Evolutionary conservation across 306 rosid species (phyloP), one percentile per base, ranked within the genome.

Genomic region (Vigna mungo): DNA sequence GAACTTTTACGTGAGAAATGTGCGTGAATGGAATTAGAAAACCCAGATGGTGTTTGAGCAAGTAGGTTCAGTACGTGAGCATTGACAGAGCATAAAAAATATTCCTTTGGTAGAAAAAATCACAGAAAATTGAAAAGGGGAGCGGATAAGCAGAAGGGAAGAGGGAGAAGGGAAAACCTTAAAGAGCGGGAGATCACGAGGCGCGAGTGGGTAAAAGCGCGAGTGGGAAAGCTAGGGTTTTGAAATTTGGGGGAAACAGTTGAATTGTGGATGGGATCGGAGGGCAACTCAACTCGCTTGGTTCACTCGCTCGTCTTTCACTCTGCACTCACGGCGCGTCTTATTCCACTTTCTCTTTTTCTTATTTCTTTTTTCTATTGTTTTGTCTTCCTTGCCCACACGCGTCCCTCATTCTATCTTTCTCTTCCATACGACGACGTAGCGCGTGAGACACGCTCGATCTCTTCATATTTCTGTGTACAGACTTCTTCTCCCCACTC

Each of bases 211-310:
- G 85, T 47, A 44, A n/a, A 65, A 62, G 17, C 83, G 88, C 88
- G 85, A 85, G 85, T 85, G 88, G 85, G 85, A 54, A 55, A 75
- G 79, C 68, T 82, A 80, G 86, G 89, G 84, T 82, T 82, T 82
- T 69, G 66, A 52, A 84, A 80, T 6, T 79, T 84, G 74, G 80
- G 82, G 82, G 36, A 78, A 74, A 75, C 27, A 69, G 37, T 77
- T 47, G 78, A 79, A 71, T 79, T 76, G 32, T 82, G 84, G 74
- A 64, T 70, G 74, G 53, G 76, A 78, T 77, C 89, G 86, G 78
- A 80, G 84, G 60, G 46, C 41, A 76, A 85, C 76, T 67, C 80
- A 69, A 86, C 89, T 82, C 86, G 89, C 89, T 82, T 76, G 41
- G n/a, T 11, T 62, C 85, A 75, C 86, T 85, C 88, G 86, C 86